Base-by-base conservation (phyloP, 2,329 filamentous ascomycete species). In the Penicillium crustosum region DNA sequence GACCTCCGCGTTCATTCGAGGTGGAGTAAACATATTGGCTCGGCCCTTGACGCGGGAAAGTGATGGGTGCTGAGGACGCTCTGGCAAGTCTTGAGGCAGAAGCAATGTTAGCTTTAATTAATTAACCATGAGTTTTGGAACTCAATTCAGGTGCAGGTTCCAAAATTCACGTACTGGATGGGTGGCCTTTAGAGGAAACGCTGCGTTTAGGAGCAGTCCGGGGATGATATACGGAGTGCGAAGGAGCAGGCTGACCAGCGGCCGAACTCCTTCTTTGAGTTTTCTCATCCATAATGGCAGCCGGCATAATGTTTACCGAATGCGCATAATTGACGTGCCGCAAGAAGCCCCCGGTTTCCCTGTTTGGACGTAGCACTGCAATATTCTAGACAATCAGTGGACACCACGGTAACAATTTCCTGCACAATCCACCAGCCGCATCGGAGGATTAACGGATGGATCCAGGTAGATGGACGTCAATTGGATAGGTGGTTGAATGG, bases 21-120 rank as follows among this genome's bases (percentile, higher is more conserved):
- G 70, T 27, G 70, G 66, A 25, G 68, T 70, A 53, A 71, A 67
- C 71, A 74, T 74, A 48, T 66, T 62, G 53, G 49, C 49, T 57
- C 61, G 62, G 36, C 69, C 70, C 58, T 73, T 74, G 41, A 73
- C 66, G 44, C 71, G 71, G 35, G 63, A 63, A 44, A 74, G 60
- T 21, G 71, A 70, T 35, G 63, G 65, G 51, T 72, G 70, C 42
- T 68, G 64, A 38, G 65, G 66, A 55, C 66, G 66, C 17, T 66
- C 64, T 9, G 65, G 49, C 48, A 58, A 63, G 21, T 60, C 69
- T 71, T 61, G 35, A 43, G 42, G 42, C 25, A 38, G 35, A 36
- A 33, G 45, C 25, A 35, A 55, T 50, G 57, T 71, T 55, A 71
- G 64, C 54, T 53, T 38, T 19, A 27, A 39, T 36, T 13, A 9